Base-by-base conservation (phyloP, 805 yeast genomes). In the Saturnispora zaruensis region DNA sequence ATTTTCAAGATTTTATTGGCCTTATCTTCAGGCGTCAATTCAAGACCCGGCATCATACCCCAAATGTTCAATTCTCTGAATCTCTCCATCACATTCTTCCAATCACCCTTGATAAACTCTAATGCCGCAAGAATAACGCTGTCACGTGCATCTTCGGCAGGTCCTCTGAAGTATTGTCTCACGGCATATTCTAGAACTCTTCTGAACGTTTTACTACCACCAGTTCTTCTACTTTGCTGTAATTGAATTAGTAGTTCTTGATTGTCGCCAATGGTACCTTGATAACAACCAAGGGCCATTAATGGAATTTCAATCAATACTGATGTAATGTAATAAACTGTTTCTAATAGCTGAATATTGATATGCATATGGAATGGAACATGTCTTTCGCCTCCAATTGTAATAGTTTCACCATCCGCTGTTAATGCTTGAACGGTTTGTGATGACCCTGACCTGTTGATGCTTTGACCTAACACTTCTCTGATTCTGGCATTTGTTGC, bases 361-460 rank as follows among this genome's bases (percentile, higher is more conserved):
- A 93, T 91, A 71, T 93, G 99, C 86, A 88, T 89, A 72, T 93
- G 99, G 84, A 85, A 93, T 52, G 99, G 99, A 65, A 93, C 75
- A 66, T 89, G 78, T 65, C 90, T 82, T 63, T 85, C 95, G 41
- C 50, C 50, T 41, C 50, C 50, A 48, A 48, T 42, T 7, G 50
- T 48, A 30, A 48, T 33, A 37, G 50, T 48, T 43, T 48, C 50
- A 42, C 50, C 50, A 24, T 48, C 50, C 16, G 45, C 41, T 23
- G 46, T 42, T 36, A 48, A 41, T 9, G 37, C 50, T 42, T 50
- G 32, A 53, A 76, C 78, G 43, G 75, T 57, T 46, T 64, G 48
- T 65, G 72, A 71, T 60, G 76, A 78, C 69, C 89, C 84, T 65
- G 84, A 83, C 41, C 71, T 64, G 20, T 51, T 51, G 30, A 47